Evolutionary conservation across 192 early-diverging fungal species (phyloP), one percentile per base, ranked within the genome.

Genomic region (Backusella psychrophila): DNA sequence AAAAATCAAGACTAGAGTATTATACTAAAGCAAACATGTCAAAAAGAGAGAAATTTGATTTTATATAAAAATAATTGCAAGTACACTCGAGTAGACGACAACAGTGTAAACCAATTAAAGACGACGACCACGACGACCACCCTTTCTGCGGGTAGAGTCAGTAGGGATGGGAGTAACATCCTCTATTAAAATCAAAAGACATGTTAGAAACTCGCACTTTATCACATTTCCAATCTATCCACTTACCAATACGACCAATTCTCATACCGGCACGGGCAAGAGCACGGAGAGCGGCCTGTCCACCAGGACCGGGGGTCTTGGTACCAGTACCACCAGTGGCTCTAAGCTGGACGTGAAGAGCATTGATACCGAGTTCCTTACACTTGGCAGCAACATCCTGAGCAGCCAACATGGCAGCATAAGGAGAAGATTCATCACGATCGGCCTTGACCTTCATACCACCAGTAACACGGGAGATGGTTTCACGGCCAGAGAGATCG

Each of bases 401-500:
- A 78, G 96, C 93, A 75, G 98, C 98, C 89, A 99, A 92, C 98
- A 99, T 99, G 81, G 98, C 97, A 76, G 98, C 98, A 88, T 99
- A 99, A 77, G 98, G 96, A 78, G 98, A 98, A 69, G 97, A 96
- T 88, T 99, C 98, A 87, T 99, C 98, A 91, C 98, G 97, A 88
- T 99, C 98, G 71, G 97, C 95, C 94, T 99, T 99, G 84, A 99
- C 98, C 92, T 97, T 99, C 98, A 99, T 99, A 80, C 98, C 98
- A 91, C 97, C 96, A 82, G 98, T 99, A 74, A 99, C 94, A 89
- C 98, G 94, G 82, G 92, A 90, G 83, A 99, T 97, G 86, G 98
- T 99, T 92, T 99, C 97, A 85, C 96, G 93, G 72, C 98, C 98
- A 81, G 97, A 95, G 80, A 99, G 88, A 98, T 99, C 98, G 78